phyloP scores from a whole-genome alignment of 371 early-diverging fungal genomes.

The Conidiobolus incongruus region DNA sequence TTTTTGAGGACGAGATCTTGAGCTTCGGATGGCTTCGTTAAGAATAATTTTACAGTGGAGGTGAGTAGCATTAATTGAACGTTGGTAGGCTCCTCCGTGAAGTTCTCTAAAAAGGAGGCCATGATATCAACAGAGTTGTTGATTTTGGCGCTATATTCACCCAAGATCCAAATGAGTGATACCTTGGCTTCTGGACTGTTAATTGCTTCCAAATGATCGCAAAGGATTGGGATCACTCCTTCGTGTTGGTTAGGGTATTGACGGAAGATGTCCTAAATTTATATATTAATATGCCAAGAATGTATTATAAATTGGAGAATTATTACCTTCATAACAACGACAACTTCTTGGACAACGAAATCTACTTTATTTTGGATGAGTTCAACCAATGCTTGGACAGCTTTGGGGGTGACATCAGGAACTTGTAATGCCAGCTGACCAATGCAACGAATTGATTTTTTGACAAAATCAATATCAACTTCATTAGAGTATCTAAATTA shows the following conservation, averaged over 20 bases:
- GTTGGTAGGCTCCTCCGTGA: conserved; percentile 45
- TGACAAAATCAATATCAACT: conserved; percentile 89
- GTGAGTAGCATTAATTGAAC: conserved; percentile 76
- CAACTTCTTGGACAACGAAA: conserved; percentile 85
- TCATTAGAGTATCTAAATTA: conserved; percentile 60
- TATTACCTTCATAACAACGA: conserved; percentile 72
- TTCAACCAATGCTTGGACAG: conserved; percentile 64
- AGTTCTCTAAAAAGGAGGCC: conserved; percentile 52
- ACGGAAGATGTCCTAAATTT: conserved; percentile 67
- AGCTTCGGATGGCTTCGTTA: conserved; percentile 67
- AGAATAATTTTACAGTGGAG: conserved; percentile 74
- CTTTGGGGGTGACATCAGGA: conserved; percentile 53
- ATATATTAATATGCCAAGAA: background rate
- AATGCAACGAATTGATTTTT: conserved; percentile 77
- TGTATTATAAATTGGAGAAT: no score
- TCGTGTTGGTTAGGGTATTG: conserved; percentile 90
- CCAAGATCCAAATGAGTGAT: conserved; percentile 91
- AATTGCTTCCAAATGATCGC: conserved; percentile 68
- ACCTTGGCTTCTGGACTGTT: conserved; percentile 93
- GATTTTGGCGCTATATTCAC: conserved; percentile 84
- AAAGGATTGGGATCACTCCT: conserved; percentile 59
- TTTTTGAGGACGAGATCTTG: conserved; percentile 72
- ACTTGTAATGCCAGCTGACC: conserved; percentile 84
- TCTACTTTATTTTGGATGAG: conserved; percentile 74
- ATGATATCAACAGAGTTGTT: conserved; percentile 72